A percentile compares a stretch with the other conserved stretches of the same genome.
Evolutionary conservation across 2,329 filamentous ascomycete species (phyloP).

Genomic region (Diaporthe eres): DNA sequence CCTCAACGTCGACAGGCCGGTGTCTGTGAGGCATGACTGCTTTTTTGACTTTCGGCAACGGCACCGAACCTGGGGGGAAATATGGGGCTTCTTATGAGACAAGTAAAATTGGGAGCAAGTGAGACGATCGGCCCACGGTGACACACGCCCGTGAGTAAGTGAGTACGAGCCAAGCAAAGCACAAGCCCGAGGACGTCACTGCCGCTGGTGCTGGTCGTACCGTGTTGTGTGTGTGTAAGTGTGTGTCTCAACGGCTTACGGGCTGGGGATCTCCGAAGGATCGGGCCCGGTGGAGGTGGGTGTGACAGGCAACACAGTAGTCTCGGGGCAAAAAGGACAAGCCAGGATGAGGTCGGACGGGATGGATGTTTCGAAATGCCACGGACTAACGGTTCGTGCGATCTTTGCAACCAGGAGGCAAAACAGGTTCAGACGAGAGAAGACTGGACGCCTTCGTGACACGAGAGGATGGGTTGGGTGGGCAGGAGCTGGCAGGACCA

Average conservation of each 20-base stretch:
- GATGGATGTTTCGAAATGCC: slow-evolving; percentile 6
- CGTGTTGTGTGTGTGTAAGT: background rate
- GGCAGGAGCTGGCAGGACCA: background rate
- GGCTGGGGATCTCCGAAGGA: slow-evolving; percentile 40
- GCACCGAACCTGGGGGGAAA: background rate
- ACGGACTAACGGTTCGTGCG: slow-evolving; percentile 14
- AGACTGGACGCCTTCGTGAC: background rate
- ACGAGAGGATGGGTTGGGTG: background rate
- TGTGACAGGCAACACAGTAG: background rate
- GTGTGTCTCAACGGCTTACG: slow-evolving; percentile 21
- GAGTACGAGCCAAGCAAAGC: slow-evolving; percentile 24
- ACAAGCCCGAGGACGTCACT: slow-evolving; percentile 20
- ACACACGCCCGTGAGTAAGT: slow-evolving; percentile 15
- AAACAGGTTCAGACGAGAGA: slow-evolving; percentile 8
- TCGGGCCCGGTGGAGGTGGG: slow-evolving; percentile 15
- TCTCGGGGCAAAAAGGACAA: background rate
- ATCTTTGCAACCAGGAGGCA: slow-evolving; percentile 1
- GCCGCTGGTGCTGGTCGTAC: background rate
- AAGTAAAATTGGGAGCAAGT: slow-evolving; percentile 15
- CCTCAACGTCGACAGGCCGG: slow-evolving; percentile 34
- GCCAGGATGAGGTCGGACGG: background rate
- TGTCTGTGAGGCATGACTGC: slow-evolving; percentile 35
- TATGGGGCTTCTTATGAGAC: slow-evolving; percentile 30
- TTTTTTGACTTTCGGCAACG: background rate
- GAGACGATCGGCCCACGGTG: slow-evolving; percentile 11